A percentile compares a stretch with the other conserved stretches of the same genome.
Conservation (phyloP, 495 filamentous ascomycete species). For the Podospora fimiseda region DNA sequence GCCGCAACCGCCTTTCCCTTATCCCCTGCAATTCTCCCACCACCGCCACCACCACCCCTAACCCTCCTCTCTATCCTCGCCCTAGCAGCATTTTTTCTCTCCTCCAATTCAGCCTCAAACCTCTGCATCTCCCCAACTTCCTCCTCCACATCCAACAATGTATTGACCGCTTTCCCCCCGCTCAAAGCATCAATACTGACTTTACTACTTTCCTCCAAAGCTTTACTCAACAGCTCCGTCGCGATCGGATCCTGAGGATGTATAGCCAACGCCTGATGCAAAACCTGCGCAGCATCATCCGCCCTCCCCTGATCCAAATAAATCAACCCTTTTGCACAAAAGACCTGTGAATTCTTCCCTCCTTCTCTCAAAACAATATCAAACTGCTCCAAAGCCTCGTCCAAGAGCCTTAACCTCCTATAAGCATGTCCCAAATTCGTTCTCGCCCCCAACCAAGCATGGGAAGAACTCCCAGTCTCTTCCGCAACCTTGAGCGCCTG, state of each 20-base stretch:
- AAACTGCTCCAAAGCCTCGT: constrained; percentile 70
- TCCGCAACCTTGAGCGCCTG: constrained; percentile 69
- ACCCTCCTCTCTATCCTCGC: constrained; percentile 14
- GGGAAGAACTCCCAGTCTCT: constrained; percentile 71
- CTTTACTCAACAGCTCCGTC: constrained; percentile 67
- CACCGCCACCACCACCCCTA: constrained; percentile 2
- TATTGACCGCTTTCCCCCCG: constrained; percentile 1
- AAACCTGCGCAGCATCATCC: constrained; percentile 58
- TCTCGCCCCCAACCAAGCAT: constrained; percentile 80
- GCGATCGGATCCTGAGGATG: constrained; percentile 66
- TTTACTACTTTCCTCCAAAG: constrained; percentile 60
- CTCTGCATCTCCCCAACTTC: constrained; percentile 23
- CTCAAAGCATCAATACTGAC: constrained; percentile 20
- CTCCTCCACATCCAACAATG: neutral
- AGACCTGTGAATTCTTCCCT: constrained; percentile 63
- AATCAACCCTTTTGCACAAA: constrained; percentile 68
- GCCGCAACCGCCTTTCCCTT: constrained; percentile 24
- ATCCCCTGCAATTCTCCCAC: constrained; percentile 5
- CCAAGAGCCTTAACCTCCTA: constrained; percentile 61
- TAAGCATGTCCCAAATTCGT: constrained; percentile 87
- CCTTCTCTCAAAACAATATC: constrained; percentile 74
- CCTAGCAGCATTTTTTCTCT: constrained; percentile 23
- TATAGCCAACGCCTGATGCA: constrained; percentile 69
- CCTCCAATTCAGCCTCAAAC: constrained; percentile 27
- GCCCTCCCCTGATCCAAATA: constrained; percentile 60